Base-by-base conservation (phyloP, 2,329 filamentous ascomycete species). In the Geosmithia morbida region DNA sequence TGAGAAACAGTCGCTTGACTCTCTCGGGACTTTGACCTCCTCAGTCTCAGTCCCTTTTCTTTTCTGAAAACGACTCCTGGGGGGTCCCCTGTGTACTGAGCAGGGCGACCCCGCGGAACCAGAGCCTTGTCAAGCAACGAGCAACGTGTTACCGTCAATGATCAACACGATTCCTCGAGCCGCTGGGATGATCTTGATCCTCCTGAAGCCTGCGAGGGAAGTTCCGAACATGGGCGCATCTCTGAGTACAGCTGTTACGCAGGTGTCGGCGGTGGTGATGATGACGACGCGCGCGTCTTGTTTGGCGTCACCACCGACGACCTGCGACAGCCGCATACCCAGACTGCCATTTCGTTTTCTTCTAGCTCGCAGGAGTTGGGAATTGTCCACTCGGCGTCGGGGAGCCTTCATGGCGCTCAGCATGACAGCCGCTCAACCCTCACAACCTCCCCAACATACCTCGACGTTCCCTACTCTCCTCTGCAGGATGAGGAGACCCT, bases 71-170 rank as follows among this genome's bases (percentile, higher is more conserved):
- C 33, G 3, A n/a, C 22, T 26, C 8, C 33, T 16, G 33, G 33
- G 33, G 6, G 33, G 33, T 37, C 33, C 33, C 33, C 33, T 37
- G 33, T 10, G 56, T 55, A 29, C 61, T 56, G 41, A 42, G 3
- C 17, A 22, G 20, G 41, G n/a, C 3, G 17, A 16, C 41, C 17
- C 20, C 17, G 10, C 17, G 17, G n/a, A 16, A 11, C 20, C 41
- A 11, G 20, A 18, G 41, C 17, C 14, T 42, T 42, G 41, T 22
- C 41, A 42, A 19, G 17, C 41, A 16, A 42, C 17, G 41, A 42
- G 17, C 41, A 22, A 11, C 17, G n/a, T 18, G 17, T 22, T 22
- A 10, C 10, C 18, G 17, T 11, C 41, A 42, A 42, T 19, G 11
- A 18, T 7, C 4, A 42, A 42, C 41, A 19, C 20, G 17, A 11